These are phyloP conservation scores for Thielaviopsis populi DNA, from an alignment of 2,329 filamentous ascomycete species.

Conservation along the genomic window DNA sequence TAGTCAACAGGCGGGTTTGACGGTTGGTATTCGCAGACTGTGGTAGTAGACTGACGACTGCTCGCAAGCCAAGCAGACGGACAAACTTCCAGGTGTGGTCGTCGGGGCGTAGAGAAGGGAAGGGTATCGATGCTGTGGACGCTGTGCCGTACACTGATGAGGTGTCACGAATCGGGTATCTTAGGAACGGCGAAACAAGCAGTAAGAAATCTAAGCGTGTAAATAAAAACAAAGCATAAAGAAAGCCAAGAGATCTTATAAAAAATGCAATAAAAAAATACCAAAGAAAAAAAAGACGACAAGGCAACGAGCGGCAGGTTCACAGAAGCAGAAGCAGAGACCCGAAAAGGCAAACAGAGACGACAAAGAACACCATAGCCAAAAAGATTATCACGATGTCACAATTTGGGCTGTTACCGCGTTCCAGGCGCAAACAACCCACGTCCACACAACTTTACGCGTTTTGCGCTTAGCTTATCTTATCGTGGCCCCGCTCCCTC, in stretches of 20 bases:
- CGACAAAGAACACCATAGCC: neutral
- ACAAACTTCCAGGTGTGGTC: neutral
- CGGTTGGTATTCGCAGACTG: neutral
- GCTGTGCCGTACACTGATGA: neutral
- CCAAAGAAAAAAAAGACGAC: neutral
- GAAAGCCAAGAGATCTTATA: neutral
- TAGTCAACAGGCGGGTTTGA: neutral
- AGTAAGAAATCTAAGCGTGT: neutral
- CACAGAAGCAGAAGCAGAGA: neutral
- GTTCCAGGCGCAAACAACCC: neutral
- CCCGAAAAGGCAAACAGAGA: neutral
- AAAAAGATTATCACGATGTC: neutral
- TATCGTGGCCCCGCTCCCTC: neutral
- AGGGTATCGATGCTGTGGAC: neutral
- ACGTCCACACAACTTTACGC: neutral
- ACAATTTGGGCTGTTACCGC: neutral
- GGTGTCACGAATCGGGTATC: neutral
- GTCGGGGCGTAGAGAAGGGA: neutral
- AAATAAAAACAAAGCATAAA: neutral
- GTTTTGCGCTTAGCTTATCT: neutral
- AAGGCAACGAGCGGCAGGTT: neutral
- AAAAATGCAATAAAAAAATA: neutral
- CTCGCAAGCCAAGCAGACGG: neutral
- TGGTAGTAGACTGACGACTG: neutral
- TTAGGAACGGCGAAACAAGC: neutral